A percentile compares a stretch with the other conserved stretches of the same genome.
phyloP scores from a whole-genome alignment of 2,329 filamentous ascomycete genomes.

The Colletotrichum caudatum region DNA sequence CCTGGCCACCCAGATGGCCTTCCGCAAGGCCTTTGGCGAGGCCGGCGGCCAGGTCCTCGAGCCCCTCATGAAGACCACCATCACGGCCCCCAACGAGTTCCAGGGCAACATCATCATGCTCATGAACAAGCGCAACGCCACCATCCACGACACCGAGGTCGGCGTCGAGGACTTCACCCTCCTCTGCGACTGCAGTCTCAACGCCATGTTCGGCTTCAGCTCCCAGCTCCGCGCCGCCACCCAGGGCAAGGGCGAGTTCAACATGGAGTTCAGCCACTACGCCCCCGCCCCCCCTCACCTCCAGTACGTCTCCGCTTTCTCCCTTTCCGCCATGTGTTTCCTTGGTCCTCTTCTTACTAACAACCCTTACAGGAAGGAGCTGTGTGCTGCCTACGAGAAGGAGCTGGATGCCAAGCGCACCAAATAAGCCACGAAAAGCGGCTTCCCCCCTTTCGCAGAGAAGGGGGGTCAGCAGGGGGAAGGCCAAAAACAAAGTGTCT shows the following conservation, averaged over 20 bases:
- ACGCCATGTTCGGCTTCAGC: conserved; percentile 98
- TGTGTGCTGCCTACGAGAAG: conserved; percentile 69
- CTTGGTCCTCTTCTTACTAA: conserved; percentile 44
- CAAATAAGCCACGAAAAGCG: conserved; percentile 54
- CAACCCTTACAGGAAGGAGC: conserved; percentile 62
- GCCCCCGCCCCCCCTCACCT: conserved; percentile 86
- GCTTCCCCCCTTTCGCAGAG: not conserved
- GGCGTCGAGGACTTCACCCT: conserved; percentile 94
- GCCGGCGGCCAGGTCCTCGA: conserved; percentile 89
- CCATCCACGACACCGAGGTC: conserved; percentile 95
- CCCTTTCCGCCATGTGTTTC: conserved; percentile 25
- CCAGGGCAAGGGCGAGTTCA: conserved; percentile 98
- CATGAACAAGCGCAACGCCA: conserved; percentile 95
- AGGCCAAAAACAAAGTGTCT: not conserved
- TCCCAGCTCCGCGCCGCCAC: conserved; percentile 91
- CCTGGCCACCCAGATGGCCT: conserved; percentile 93
- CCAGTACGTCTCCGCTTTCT: conserved; percentile 72
- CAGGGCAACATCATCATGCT: conserved; percentile 95
- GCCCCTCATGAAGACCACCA: conserved; percentile 97
- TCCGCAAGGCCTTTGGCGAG: conserved; percentile 90
- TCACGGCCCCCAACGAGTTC: conserved; percentile 96
- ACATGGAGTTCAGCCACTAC: conserved; percentile 99
- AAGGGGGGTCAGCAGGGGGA: too few relatives aligned
- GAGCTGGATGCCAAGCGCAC: conserved; percentile 69
- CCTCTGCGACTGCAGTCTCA: conserved; percentile 90